Percentiles rank a stretch among this genome's conserved stretches.
Conservation (phyloP, 1,284 basidiomycete species). For the Flammula alnicola region DNA sequence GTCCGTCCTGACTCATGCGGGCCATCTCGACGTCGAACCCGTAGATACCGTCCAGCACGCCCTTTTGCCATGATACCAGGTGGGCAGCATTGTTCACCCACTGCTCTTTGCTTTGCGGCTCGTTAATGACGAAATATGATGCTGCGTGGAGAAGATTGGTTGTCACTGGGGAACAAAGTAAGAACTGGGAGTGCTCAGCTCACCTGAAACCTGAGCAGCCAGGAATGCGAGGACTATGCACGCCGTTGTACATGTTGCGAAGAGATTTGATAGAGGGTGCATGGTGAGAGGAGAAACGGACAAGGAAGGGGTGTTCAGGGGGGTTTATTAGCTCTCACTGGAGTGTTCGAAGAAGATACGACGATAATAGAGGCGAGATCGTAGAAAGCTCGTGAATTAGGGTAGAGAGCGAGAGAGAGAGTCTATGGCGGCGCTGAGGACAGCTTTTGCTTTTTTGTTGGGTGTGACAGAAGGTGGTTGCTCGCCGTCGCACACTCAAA, state of each 20-base stretch:
- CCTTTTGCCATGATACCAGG: slow-evolving; percentile 67
- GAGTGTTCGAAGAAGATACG: too few species aligned
- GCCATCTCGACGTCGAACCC: slow-evolving; percentile 74
- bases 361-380: too few species aligned
- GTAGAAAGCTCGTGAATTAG: too few species aligned
- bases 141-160: slow-evolving; percentile 4
- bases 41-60: slow-evolving; percentile 59
- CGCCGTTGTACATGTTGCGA: slow-evolving; percentile 15
- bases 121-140: slow-evolving; percentile 63
- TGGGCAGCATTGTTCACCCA: slow-evolving; percentile 67
- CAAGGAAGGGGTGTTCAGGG: too few species aligned
- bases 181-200: neutral
- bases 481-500: too few species aligned
- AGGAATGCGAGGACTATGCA: slow-evolving; percentile 26
- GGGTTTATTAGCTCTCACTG: too few species aligned
- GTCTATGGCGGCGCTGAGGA: too few species aligned
- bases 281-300: too few species aligned
- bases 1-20: slow-evolving; percentile 57
- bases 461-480: too few species aligned
- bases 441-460: too few species aligned
- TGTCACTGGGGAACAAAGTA: neutral
- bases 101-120: slow-evolving; percentile 53
- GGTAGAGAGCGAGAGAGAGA: too few species aligned
- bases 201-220: slow-evolving; percentile 21
- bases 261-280: slow-evolving; percentile 7